phyloP scores from a whole-genome alignment of 805 yeast genomes.

The Saturnispora quitensis region DNA sequence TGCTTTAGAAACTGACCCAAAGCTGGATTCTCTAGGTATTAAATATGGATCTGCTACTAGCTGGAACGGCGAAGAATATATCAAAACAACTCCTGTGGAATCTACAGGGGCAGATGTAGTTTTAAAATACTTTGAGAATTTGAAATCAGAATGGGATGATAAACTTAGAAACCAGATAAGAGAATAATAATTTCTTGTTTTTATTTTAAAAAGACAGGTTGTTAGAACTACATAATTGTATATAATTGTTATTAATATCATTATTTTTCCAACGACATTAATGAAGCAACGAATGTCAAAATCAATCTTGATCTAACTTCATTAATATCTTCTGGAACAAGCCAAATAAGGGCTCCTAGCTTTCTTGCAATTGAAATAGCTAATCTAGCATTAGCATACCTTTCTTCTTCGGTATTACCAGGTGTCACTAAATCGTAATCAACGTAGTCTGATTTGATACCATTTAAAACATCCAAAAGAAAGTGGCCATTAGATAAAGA shows the following conservation, averaged over 20 bases:
- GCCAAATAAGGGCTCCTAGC: constrained; percentile 95
- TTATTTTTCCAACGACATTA: constrained; percentile 56
- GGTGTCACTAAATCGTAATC: constrained; percentile 85
- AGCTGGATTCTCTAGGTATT: constrained; percentile 33
- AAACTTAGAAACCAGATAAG: constrained; percentile 62
- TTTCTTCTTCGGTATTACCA: constrained; percentile 75
- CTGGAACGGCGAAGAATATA: constrained; percentile 54
- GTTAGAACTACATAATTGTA: background rate
- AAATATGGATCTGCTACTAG: constrained; percentile 69
- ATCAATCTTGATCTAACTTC: constrained; percentile 93
- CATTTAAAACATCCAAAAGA: constrained; percentile 83
- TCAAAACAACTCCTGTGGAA: constrained; percentile 49
- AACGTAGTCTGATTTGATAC: constrained; percentile 94
- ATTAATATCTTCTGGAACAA: constrained; percentile 98
- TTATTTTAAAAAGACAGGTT: background rate
- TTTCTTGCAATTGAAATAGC: constrained; percentile 98
- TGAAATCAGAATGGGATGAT: constrained; percentile 64
- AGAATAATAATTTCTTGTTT: constrained; percentile 4
- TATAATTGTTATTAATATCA: background rate
- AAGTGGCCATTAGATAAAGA: constrained; percentile 70
- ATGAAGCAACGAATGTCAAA: constrained; percentile 88
- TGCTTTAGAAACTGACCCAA: constrained; percentile 44
- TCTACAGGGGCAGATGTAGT: constrained; percentile 59
- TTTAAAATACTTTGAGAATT: constrained; percentile 47
- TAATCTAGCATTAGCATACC: constrained; percentile 87